Percentiles rank a stretch among this genome's conserved stretches.
Conservation (phyloP, 192 early-diverging fungal species). For the Mortierella claussenii region DNA sequence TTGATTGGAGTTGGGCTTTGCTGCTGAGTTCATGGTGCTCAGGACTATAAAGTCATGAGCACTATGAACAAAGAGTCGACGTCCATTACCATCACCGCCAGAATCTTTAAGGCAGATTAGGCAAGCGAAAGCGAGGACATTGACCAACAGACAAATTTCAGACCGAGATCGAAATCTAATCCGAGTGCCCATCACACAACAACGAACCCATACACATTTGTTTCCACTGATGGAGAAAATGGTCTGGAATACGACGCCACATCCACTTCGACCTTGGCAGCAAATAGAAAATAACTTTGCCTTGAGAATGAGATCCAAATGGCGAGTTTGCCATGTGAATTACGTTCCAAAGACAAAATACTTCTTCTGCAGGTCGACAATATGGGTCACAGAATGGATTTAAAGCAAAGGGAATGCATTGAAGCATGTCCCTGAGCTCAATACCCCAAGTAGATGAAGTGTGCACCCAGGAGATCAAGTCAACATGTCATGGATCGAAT, state of each 20-base stretch:
- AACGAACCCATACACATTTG: slow-evolving; percentile 54
- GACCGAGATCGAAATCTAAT: slow-evolving; percentile 1
- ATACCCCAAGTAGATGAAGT: slow-evolving; percentile 41
- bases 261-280: not conserved
- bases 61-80: slow-evolving; percentile 14
- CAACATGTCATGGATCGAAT: slow-evolving; percentile 8
- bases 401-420: slow-evolving; percentile 52
- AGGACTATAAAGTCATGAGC: not conserved
- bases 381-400: slow-evolving; percentile 53
- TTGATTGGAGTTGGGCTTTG: slow-evolving; percentile 55
- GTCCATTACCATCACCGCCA: not conserved
- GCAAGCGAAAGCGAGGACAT: not conserved
- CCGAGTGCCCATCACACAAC: slow-evolving; percentile 49
- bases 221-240: slow-evolving; percentile 34
- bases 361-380: slow-evolving; percentile 3
- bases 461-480: not conserved
- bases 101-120: not conserved
- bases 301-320: not conserved
- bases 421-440: slow-evolving; percentile 50
- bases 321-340: no score
- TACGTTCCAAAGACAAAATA: no score
- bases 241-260: slow-evolving; percentile 52
- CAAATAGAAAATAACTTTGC: not conserved
- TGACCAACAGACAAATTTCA: slow-evolving; percentile 15
- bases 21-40: slow-evolving; percentile 12